phyloP scores from a whole-genome alignment of 2,329 filamentous ascomycete genomes.

The Diaporthe sp. region DNA sequence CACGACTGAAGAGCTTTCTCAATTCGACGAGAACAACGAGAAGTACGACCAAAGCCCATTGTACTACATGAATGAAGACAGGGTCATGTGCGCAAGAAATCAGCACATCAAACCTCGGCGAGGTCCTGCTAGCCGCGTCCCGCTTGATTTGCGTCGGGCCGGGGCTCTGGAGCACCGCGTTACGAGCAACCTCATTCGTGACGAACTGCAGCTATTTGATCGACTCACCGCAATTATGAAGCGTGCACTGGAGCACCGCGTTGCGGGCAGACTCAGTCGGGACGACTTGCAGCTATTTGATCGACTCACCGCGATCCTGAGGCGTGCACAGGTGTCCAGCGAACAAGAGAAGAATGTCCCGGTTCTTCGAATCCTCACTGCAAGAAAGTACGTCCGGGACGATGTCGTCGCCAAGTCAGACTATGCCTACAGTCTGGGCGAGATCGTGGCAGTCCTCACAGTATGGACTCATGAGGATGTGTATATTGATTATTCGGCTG shows the following conservation, averaged over 20 bases:
- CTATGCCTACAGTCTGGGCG: conserved; percentile 19
- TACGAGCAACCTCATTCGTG: background rate
- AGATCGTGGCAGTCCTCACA: background rate
- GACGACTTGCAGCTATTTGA: background rate
- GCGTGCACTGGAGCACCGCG: background rate
- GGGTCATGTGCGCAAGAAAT: background rate
- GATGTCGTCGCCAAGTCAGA: background rate
- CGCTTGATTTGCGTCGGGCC: background rate
- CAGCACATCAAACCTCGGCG: accelerated
- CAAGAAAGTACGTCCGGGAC: background rate
- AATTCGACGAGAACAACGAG: background rate
- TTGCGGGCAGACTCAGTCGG: no score
- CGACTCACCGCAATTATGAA: background rate
- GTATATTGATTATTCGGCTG: no score
- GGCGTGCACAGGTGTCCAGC: background rate
- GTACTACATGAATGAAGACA: background rate
- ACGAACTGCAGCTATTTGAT: background rate
- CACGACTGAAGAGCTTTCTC: background rate
- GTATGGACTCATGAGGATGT: accelerated
- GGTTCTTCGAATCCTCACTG: background rate
- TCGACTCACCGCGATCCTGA: background rate
- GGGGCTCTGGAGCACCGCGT: background rate
- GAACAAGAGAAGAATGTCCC: no score
- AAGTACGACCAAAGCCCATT: background rate
- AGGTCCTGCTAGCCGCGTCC: background rate